Percentiles rank a stretch among this genome's conserved stretches.
phyloP scores from a whole-genome alignment of 2,329 filamentous ascomycete species.

The Tothia fuscella region DNA sequence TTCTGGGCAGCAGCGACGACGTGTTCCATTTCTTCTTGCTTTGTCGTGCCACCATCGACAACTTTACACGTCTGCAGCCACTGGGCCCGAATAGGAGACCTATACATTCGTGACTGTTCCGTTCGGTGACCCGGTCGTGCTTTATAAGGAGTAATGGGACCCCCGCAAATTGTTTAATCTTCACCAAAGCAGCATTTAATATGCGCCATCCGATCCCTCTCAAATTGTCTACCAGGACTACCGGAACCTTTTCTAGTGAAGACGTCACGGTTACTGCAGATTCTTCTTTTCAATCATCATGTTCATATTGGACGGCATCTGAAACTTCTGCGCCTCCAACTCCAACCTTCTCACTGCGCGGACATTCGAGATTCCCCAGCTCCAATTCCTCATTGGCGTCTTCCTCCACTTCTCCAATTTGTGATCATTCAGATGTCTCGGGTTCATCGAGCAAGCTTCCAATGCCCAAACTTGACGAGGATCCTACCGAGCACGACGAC shows the following conservation, averaged over 20 bases:
- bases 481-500: constrained; percentile 56
- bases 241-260: constrained; percentile 8
- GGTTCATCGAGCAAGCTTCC: constrained; percentile 55
- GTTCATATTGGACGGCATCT: constrained; percentile 37
- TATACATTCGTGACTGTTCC: too few relatives aligned
- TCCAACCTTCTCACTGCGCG: constrained; percentile 51
- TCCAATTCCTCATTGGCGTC: constrained; percentile 65
- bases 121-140: too few relatives aligned
- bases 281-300: constrained; percentile 22
- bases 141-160: constrained; percentile 12
- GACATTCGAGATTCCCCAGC: constrained; percentile 55
- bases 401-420: constrained; percentile 31
- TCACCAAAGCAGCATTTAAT: neutral
- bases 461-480: constrained; percentile 58
- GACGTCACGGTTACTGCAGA: constrained; percentile 23
- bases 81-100: too few relatives aligned
- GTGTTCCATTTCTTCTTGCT: too few relatives aligned
- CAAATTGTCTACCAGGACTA: constrained; percentile 26
- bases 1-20: too few relatives aligned
- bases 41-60: too few relatives aligned
- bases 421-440: constrained; percentile 45
- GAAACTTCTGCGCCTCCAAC: constrained; percentile 59
- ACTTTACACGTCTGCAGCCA: too few relatives aligned
- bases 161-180: neutral
- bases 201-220: constrained; percentile 12